Evolutionary conservation across 805 yeast species (phyloP), one percentile per base, ranked within the genome.

Genomic region (Maudiozyma saulgeensis): DNA sequence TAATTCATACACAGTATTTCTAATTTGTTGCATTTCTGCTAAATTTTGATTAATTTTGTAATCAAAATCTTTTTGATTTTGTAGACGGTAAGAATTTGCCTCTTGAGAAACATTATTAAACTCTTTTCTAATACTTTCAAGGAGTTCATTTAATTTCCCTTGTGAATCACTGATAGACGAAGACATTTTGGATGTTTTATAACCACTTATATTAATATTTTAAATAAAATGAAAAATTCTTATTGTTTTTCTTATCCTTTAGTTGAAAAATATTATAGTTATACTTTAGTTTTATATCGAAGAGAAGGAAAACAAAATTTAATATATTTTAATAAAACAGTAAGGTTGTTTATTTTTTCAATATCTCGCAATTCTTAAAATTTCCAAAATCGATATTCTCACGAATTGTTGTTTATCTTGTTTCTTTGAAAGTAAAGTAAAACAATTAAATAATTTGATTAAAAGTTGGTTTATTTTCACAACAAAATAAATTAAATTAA

Each of bases 81-180:
- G 96, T 67, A 87, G 80, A 60, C 91, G 80, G 69, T 82, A 87
- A 55, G 80, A 78, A 46, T 89, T 78, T 15, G 96, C 96, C 68
- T 91, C 97, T 62, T 80, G 81, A 54, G 86, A 77, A 46, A 90
- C 84, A 55, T 78, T 79, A 59, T 87, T 91, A 58, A 90, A 90
- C 73, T 91, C 99, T 64, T 82, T 87, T 69, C 88, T 87, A 63
- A 91, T 82, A 41, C 95, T 96, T 45, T 91, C 97, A 59, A 91
- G 74, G 54, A 91, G 77, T 69, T 91, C 98, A 62, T 81, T 79
- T 62, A 87, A 69, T 56, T 73, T 69, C 51, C 49, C 56, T 53
- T 64, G 62, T 35, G 67, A 54, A 11, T 56, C 54, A 42, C 61
- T 48, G 40, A 54, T 56, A 37, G 58, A 51, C 39, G 60, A 52